phyloP scores from a whole-genome alignment of 768 basidiomycete genomes.

The Xerocomus spinulosus region DNA sequence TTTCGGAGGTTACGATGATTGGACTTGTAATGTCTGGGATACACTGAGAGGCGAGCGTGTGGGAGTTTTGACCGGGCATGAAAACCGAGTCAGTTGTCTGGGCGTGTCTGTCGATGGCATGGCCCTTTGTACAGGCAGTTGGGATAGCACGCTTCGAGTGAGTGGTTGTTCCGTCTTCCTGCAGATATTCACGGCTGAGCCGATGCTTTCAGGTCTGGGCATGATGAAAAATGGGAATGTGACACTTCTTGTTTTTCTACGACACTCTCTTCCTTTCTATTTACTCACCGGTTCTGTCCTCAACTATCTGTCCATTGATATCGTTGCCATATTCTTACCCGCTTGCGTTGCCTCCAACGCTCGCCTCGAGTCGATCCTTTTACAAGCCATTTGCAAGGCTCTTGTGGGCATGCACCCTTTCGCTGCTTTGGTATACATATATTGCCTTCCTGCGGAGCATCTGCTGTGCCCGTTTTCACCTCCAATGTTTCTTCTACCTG shows the following conservation, averaged over 20 bases:
- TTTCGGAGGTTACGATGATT: constrained; percentile 98
- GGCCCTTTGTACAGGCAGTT: constrained; percentile 97
- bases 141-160: constrained; percentile 96
- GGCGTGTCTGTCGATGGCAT: constrained; percentile 96
- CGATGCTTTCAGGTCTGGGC: constrained; percentile 68
- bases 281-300: constrained; percentile 18
- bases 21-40: constrained; percentile 99
- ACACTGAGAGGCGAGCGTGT: constrained; percentile 98
- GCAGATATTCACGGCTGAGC: constrained; percentile 10
- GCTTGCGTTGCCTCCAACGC: constrained; percentile 43
- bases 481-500: constrained; percentile 32
- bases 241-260: constrained; percentile 22
- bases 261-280: constrained; percentile 22
- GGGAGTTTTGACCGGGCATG: constrained; percentile 94
- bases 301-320: constrained; percentile 42
- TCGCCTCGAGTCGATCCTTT: constrained; percentile 61
- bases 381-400: constrained; percentile 43
- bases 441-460: constrained; percentile 32
- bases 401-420: constrained; percentile 27
- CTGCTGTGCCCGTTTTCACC: constrained; percentile 32
- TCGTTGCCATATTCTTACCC: constrained; percentile 52
- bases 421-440: constrained; percentile 36
- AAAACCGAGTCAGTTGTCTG: constrained; percentile 95
- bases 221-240: constrained; percentile 40
- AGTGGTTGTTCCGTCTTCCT: constrained; percentile 24